These are phyloP conservation scores for Pseudogymnoascus sp. DNA, from an alignment of 2,329 filamentous ascomycete genomes.

Conservation along the genomic window DNA sequence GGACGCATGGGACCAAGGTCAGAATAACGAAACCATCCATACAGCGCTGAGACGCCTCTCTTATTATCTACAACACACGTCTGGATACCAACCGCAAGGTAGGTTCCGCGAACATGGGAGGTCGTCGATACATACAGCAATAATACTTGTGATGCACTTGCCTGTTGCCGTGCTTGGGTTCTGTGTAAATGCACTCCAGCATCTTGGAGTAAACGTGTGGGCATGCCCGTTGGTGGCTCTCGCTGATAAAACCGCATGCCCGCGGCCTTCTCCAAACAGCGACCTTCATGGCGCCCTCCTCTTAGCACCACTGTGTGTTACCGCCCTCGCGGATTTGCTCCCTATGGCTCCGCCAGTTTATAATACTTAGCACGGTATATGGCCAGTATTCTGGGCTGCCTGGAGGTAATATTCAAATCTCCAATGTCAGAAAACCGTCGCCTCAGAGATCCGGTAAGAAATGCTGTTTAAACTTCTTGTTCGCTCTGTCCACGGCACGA, in stretches of 20 bases:
- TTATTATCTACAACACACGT: neutral
- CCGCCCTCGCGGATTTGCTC: neutral
- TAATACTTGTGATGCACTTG: neutral
- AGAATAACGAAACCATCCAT: neutral
- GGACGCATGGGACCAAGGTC: neutral
- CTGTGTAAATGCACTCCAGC: neutral
- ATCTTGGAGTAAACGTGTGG: neutral
- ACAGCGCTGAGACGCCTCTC: neutral
- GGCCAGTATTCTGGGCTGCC: neutral
- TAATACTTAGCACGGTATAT: neutral
- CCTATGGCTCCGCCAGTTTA: neutral
- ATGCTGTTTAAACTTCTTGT: constrained; percentile 85
- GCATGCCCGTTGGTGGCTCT: no score
- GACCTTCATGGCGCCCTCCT: neutral
- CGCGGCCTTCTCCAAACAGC: neutral
- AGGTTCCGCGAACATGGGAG: neutral
- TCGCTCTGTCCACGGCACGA: constrained; percentile 75
- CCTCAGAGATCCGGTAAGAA: constrained; percentile 66
- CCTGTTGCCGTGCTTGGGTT: neutral
- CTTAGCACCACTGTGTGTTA: neutral
- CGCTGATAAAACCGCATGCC: neutral
- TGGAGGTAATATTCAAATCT: neutral
- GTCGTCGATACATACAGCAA: neutral
- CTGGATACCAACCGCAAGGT: neutral
- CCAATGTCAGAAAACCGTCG: neutral